A percentile compares a stretch with the other conserved stretches of the same genome.
Evolutionary conservation across 2,329 filamentous ascomycete genomes (phyloP).

Genomic region (Escovopsis weberi): DNA sequence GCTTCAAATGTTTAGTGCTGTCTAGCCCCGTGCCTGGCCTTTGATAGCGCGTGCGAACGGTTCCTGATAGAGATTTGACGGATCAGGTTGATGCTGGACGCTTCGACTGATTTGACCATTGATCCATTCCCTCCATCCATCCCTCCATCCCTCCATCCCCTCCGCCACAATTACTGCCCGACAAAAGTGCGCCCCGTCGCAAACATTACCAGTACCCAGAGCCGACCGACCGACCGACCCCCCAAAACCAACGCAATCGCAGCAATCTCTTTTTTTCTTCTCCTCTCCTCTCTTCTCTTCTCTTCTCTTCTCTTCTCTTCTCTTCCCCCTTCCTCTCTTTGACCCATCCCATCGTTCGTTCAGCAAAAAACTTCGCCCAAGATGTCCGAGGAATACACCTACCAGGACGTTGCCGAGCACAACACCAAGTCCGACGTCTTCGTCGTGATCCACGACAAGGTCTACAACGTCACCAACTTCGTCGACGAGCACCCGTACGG

Average conservation of each 20-base stretch:
- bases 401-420: constrained; percentile 70
- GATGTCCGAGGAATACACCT: constrained; percentile 46
- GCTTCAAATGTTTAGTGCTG: no score
- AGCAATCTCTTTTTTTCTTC: no score
- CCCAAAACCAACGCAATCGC: background rate
- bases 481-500: constrained; percentile 90
- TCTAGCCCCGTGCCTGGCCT: no score
- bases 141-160: no score
- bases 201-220: background rate
- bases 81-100: no score
- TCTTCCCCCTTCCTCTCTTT: background rate
- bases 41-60: no score
- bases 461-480: constrained; percentile 83
- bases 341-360: background rate
- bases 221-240: no score
- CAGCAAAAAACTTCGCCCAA: constrained; percentile 7
- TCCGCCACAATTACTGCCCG: no score
- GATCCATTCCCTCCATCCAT: no score
- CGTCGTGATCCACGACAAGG: constrained; percentile 87
- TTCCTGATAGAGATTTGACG: no score
- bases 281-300: background rate
- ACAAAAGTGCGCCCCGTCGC: no score
- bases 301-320: background rate
- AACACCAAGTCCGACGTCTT: constrained; percentile 89
- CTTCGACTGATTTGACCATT: no score